phyloP scores from a whole-genome alignment of 495 filamentous ascomycete genomes.

The Trichoderma orchidacearum region DNA sequence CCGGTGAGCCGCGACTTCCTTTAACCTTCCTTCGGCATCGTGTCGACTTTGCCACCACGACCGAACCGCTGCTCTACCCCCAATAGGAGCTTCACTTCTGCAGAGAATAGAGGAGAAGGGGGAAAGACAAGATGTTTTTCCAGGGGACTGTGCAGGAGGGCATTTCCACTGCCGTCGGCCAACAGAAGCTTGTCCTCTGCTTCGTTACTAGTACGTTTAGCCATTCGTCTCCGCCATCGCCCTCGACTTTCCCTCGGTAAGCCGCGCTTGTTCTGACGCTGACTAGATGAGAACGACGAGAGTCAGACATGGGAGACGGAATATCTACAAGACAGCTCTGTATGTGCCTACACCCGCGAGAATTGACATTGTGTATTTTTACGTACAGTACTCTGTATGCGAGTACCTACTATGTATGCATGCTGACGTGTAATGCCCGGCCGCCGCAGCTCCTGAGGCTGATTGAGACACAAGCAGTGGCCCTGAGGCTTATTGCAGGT shows the following conservation, averaged over 20 bases:
- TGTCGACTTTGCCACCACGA: not conserved
- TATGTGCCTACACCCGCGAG: constrained; percentile 18
- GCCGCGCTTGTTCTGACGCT: no score
- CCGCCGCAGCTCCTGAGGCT: constrained; percentile 28
- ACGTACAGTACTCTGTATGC: not conserved
- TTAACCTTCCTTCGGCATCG: not conserved
- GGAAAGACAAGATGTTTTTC: constrained; percentile 50
- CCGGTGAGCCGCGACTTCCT: not conserved
- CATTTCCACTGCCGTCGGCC: constrained; percentile 56
- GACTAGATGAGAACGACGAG: constrained; percentile 44
- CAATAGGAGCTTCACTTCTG: not conserved
- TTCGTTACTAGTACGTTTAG: constrained; percentile 31
- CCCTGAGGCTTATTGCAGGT: constrained; percentile 53
- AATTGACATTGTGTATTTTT: no score
- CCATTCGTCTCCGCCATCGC: no score
- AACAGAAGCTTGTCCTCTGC: constrained; percentile 34
- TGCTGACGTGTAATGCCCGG: no score
- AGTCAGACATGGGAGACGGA: constrained; percentile 65
- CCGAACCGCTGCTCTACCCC: not conserved
- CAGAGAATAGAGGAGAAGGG: not conserved
- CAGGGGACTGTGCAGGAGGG: constrained; percentile 64
- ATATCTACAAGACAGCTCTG: constrained; percentile 48
- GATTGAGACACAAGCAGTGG: constrained; percentile 44
- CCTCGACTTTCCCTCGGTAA: no score
- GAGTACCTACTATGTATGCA: not conserved